phyloP scores from a whole-genome alignment of 371 early-diverging fungal species.

The Cokeromyces recurvatus region DNA sequence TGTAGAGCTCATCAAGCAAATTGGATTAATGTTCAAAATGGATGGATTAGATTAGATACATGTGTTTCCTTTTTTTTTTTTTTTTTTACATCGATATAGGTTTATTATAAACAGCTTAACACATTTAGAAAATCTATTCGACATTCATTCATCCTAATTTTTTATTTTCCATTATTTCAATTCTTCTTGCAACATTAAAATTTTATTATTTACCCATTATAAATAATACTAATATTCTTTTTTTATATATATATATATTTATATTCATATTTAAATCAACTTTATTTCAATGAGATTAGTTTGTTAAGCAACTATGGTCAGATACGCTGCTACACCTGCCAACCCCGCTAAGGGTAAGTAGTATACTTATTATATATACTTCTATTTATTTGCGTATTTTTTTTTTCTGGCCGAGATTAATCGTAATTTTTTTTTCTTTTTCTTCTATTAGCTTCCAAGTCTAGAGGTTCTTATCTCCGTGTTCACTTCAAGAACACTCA shows the following conservation, averaged over 20 bases:
- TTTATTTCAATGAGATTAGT: not conserved
- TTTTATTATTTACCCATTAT: no score
- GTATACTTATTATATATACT: not conserved
- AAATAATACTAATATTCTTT: no score
- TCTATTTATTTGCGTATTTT: conserved; percentile 1
- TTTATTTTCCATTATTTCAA: not conserved
- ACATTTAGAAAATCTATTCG: no score
- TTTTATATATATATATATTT: no score
- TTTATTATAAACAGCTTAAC: no score
- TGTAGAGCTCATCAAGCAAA: not conserved
- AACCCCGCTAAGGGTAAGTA: conserved; percentile 51
- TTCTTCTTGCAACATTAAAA: no score
- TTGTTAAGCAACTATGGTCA: conserved; percentile 43
- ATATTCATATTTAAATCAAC: no score
- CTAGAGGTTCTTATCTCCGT: conserved; percentile 95
- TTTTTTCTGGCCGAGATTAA: no score
- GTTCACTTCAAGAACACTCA: conserved; percentile 99
- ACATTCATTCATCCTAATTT: not conserved
- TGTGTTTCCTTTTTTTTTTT: no score
- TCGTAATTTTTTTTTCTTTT: no score
- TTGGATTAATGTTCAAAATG: not conserved
- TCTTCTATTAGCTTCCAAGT: conserved; percentile 94
- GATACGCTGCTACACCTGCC: conserved; percentile 57
- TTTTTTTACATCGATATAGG: no score
- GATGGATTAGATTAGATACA: conserved; percentile 1